phyloP scores from a whole-genome alignment of 345 rosid species.

The Dipteronia sinensis region DNA sequence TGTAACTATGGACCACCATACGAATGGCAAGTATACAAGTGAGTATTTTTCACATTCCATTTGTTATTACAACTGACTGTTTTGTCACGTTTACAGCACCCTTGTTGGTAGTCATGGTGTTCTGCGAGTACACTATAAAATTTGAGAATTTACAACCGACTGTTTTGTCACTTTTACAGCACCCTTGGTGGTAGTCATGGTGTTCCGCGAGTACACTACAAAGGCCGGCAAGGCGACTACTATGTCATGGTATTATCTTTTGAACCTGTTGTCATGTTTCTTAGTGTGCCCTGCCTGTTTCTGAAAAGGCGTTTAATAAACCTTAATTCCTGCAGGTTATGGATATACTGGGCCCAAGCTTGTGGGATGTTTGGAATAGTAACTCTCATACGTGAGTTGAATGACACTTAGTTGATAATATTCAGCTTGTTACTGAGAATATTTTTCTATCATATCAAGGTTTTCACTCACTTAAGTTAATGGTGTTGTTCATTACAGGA shows the following conservation, averaged over 20 bases:
- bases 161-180: slow-evolving; percentile 33
- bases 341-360: slow-evolving; percentile 82
- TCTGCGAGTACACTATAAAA: slow-evolving; percentile 69
- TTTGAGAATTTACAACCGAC: neutral
- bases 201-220: slow-evolving; percentile 73
- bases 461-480: slow-evolving; percentile 12
- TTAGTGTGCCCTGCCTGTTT: neutral
- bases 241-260: slow-evolving; percentile 64
- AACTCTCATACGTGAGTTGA: slow-evolving; percentile 61
- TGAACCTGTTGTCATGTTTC: neutral
- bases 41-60: slow-evolving; percentile 11
- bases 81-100: slow-evolving; percentile 39
- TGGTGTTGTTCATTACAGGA: slow-evolving; percentile 41
- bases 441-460: neutral
- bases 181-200: slow-evolving; percentile 84
- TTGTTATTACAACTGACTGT: neutral
- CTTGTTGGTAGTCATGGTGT: slow-evolving; percentile 85
- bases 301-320: neutral
- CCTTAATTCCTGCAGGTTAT: slow-evolving; percentile 52
- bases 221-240: slow-evolving; percentile 76
- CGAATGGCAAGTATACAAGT: slow-evolving; percentile 66
- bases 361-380: slow-evolving; percentile 85
- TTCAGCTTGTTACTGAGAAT: neutral
- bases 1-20: slow-evolving; percentile 61
- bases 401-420: slow-evolving; percentile 8